Evolutionary conservation across 139 green algal genomes (phyloP), one percentile per base, ranked within the genome.

Genomic region (Pleodorina starrii): DNA sequence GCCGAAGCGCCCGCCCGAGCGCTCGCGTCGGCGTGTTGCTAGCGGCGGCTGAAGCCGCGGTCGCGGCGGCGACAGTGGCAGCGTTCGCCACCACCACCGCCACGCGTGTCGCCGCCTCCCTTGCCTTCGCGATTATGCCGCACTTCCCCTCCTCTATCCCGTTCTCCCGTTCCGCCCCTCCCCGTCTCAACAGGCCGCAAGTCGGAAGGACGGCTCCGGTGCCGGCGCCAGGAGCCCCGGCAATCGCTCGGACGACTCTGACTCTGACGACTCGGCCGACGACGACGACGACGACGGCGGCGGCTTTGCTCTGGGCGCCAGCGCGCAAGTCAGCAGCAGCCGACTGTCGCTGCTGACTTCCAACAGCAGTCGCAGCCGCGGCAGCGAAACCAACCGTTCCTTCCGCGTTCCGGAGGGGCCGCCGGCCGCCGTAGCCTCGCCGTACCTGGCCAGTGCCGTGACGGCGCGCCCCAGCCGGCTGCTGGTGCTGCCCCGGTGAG

Each of bases 401-500:
- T n/a, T n/a, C n/a, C n/a, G n/a, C n/a, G n/a, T n/a, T n/a, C n/a
- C n/a, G n/a, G n/a, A n/a, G n/a, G n/a, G 54, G 54, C 54, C 54
- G 54, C 54, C 29, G 54, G 54, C 54, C 14, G 68, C 25, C 36
- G 35, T 73, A 73, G 35, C 38, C 35, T 48, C 14, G 14, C 12
- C 17, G 2, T 80, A 69, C 36, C 32, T 48, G 5, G 76, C 76
- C 16, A 71, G 48, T 32, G 76, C 50, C 38, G 76, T 84, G 19
- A 71, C 76, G 5, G 32, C 76, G 12, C 29, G 76, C 1, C 43
- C 76, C 32, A 63, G 76, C 50, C 57, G n/a, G 50, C 35, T 84
- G 51, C n/a, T 84, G 32, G 50, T 84, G 23, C 32, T 84, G 48
- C 76, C 76, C 46, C 48, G 74, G 74, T 82, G 32, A 25, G 69